Percentiles rank a stretch among this genome's conserved stretches.
Conservation (phyloP, 192 early-diverging fungal species). For the Kickxella alabastrina region DNA sequence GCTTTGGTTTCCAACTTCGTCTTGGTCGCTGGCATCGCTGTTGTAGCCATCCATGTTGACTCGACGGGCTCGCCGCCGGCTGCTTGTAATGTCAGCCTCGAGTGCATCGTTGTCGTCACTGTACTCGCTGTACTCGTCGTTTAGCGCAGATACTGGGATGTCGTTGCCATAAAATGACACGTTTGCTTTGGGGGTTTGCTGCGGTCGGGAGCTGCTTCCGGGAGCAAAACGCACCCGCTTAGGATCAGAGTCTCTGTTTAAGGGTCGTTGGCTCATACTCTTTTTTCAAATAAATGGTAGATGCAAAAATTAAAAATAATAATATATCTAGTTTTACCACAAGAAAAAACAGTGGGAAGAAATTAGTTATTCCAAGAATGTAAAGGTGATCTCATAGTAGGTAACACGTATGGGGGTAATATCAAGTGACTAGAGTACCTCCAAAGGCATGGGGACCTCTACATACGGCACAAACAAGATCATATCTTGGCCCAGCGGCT, state of each 20-base stretch:
- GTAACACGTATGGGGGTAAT: too few species aligned
- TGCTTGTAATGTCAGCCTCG: slow-evolving; percentile 30
- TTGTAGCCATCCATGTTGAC: slow-evolving; percentile 32
- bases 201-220: not conserved
- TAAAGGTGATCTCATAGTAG: too few species aligned
- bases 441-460: slow-evolving; percentile 34
- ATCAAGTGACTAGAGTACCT: too few species aligned
- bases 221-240: slow-evolving; percentile 4
- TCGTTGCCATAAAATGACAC: too few species aligned
- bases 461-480: slow-evolving; percentile 23
- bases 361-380: too few species aligned
- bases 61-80: slow-evolving; percentile 7
- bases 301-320: too few species aligned
- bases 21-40: slow-evolving; percentile 35
- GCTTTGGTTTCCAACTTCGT: slow-evolving; percentile 29
- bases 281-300: too few species aligned
- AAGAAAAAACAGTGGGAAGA: too few species aligned
- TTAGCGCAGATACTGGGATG: too few species aligned
- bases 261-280: not conserved
- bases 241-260: not conserved
- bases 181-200: too few species aligned
- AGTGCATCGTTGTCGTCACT: slow-evolving; percentile 27
- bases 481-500: slow-evolving; percentile 25
- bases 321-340: too few species aligned
- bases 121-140: slow-evolving; percentile 1